Evolutionary conservation across 768 basidiomycete genomes (phyloP), one percentile per base, ranked within the genome.

Genomic region (Termitomyces sp.): DNA sequence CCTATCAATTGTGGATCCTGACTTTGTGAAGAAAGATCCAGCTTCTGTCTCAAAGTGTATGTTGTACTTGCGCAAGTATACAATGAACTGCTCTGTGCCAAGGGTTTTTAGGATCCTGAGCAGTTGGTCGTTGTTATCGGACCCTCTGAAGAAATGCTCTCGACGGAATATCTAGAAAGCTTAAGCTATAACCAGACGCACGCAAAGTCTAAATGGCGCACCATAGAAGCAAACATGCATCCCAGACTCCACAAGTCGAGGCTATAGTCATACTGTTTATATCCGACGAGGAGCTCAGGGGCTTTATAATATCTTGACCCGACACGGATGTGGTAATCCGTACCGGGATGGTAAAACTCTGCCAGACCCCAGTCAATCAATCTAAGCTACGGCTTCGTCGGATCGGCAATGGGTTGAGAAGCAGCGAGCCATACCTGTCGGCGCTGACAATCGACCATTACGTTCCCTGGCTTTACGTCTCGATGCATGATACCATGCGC

Each of bases 341-440:
- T 84, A 48, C 79, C 78, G 2, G 86, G 82, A 63, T 87, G 85
- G 67, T 88, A 89, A 69, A 89, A 89, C 66, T 89, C 87, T 36
- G 86, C 87, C 55, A 89, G 69, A 35, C 87, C 87, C 87, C 87
- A 89, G 70, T 89, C 87, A 60, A 88, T 89, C 58, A 89, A 68
- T 26, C 79, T 73, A 49, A 82, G 66, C 81, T 82, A 60, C 30
- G 60, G 51, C 18, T 46, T 52, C n/a, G 42, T 58, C 20, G 58
- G 16, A 56, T 48, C 51, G 38, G 44, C 53, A 38, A 48, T 32
- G 42, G 26, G 1, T 36, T 26, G 2, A 38, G 24, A 33, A 47
- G 22, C 8, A 50, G 35, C 35, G 20, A 28, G 24, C 51, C 79
- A 65, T 58, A 87, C 81, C 78, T 80, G 77, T 47, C 83, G 75